A percentile compares a stretch with the other conserved stretches of the same genome.
Conservation (phyloP, 73 alveolate species). For the Symbiodinium pilosum region DNA sequence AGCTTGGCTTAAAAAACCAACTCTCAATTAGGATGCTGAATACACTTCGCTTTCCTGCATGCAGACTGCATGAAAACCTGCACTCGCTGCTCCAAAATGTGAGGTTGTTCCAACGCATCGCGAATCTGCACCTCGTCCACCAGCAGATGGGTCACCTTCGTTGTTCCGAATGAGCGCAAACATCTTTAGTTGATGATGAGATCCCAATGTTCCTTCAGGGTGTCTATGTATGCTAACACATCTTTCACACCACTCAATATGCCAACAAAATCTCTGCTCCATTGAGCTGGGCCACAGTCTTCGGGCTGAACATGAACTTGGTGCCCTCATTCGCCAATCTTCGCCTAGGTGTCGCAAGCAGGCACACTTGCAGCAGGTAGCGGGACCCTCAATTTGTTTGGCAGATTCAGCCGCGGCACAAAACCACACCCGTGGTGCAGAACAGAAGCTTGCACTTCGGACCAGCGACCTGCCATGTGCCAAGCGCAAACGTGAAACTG, state of each 20-base stretch:
- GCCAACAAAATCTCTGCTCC: no score
- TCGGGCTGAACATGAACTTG: constrained; percentile 95
- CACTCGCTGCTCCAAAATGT: no score
- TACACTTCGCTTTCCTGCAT: no score
- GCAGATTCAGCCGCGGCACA: constrained; percentile 1
- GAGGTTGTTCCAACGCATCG: no score
- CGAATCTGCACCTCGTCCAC: constrained; percentile 97
- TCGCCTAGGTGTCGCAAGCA: constrained; percentile 72
- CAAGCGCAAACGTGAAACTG: not conserved
- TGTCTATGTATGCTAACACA: no score
- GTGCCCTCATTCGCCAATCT: constrained; percentile 97
- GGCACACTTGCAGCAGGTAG: not conserved
- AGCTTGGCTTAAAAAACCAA: no score
- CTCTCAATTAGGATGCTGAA: no score
- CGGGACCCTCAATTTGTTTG: not conserved
- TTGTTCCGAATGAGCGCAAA: no score
- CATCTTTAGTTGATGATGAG: not conserved
- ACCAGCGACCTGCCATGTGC: constrained; percentile 41
- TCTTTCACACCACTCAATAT: no score
- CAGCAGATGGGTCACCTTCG: constrained; percentile 97
- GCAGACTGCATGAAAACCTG: no score
- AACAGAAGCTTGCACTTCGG: constrained; percentile 96
- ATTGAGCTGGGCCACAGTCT: constrained; percentile 63
- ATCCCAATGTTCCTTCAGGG: no score
- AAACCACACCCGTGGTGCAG: constrained; percentile 98